phyloP scores from a whole-genome alignment of 345 rosid species.

The Adansonia digitata region DNA sequence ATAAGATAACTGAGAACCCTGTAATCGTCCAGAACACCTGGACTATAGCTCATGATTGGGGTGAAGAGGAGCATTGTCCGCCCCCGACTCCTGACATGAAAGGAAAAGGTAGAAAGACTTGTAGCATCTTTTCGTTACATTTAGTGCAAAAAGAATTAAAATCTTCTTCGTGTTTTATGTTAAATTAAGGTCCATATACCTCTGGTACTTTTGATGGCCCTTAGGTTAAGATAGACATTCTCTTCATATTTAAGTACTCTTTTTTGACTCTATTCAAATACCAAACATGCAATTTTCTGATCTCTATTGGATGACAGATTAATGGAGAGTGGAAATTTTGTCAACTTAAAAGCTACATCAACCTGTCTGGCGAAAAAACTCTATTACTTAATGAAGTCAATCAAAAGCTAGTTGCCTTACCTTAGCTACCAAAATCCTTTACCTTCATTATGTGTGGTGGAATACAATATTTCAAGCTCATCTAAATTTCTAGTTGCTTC shows the following conservation, averaged over 20 bases:
- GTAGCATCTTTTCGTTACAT: background rate
- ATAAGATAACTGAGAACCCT: slow-evolving; percentile 91
- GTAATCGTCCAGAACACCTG: slow-evolving; percentile 97
- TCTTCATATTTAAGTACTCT: background rate
- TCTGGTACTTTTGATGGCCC: background rate
- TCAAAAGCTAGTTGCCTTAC: background rate
- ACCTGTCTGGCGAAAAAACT: background rate
- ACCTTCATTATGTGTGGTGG: background rate
- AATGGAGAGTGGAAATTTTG: background rate
- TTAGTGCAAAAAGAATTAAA: background rate
- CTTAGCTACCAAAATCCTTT: background rate
- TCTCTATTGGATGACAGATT: background rate
- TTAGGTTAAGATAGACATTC: background rate
- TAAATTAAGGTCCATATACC: background rate
- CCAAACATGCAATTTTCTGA: background rate
- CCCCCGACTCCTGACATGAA: slow-evolving; percentile 62
- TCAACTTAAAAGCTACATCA: background rate
- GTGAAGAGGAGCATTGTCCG: slow-evolving; percentile 95
- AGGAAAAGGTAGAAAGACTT: slow-evolving; percentile 51
- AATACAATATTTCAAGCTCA: background rate
- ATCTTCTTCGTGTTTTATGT: background rate
- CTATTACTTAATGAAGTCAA: background rate
- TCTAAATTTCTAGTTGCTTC: background rate
- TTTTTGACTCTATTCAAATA: background rate
- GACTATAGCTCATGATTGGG: slow-evolving; percentile 95